Conservation (phyloP, 176 grass and related monocot species). For the Metroxylon sagu region DNA sequence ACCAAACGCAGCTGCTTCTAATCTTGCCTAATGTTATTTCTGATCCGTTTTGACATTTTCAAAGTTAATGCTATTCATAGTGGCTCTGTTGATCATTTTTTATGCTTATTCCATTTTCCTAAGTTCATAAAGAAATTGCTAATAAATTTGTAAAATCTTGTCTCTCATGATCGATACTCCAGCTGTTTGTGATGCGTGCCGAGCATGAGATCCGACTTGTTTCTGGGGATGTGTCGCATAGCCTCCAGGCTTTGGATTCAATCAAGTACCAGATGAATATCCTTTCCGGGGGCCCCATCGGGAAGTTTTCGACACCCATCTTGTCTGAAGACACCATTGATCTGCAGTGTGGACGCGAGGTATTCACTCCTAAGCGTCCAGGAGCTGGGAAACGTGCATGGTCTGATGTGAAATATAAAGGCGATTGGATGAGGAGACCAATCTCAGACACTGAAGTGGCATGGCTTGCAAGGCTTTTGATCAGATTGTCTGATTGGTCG, state of each 20-base stretch:
- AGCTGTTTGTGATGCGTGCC: slow-evolving; percentile 59
- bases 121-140: too few species aligned
- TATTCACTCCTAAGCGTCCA: slow-evolving; percentile 64
- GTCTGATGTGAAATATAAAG: slow-evolving; percentile 49
- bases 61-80: too few species aligned
- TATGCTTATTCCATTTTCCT: too few species aligned
- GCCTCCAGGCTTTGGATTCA: slow-evolving; percentile 36
- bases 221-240: slow-evolving; percentile 35
- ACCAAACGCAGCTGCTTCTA: too few species aligned
- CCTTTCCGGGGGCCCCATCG: slow-evolving; percentile 36
- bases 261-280: slow-evolving; percentile 39
- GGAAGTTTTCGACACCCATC: slow-evolving; percentile 4
- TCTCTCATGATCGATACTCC: not conserved
- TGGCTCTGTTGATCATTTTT: too few species aligned
- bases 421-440: slow-evolving; percentile 72
- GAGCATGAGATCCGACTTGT: slow-evolving; percentile 55
- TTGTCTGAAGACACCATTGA: slow-evolving; percentile 13
- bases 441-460: slow-evolving; percentile 64
- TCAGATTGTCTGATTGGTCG: slow-evolving; percentile 52
- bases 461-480: slow-evolving; percentile 57
- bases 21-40: too few species aligned
- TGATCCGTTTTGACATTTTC: too few species aligned
- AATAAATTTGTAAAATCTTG: too few species aligned
- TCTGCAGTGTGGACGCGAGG: slow-evolving; percentile 26
- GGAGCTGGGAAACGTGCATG: slow-evolving; percentile 25